Percentiles rank a stretch among this genome's conserved stretches.
Evolutionary conservation across 2,329 filamentous ascomycete species (phyloP).

Genomic region (Colletotrichum sp.): DNA sequence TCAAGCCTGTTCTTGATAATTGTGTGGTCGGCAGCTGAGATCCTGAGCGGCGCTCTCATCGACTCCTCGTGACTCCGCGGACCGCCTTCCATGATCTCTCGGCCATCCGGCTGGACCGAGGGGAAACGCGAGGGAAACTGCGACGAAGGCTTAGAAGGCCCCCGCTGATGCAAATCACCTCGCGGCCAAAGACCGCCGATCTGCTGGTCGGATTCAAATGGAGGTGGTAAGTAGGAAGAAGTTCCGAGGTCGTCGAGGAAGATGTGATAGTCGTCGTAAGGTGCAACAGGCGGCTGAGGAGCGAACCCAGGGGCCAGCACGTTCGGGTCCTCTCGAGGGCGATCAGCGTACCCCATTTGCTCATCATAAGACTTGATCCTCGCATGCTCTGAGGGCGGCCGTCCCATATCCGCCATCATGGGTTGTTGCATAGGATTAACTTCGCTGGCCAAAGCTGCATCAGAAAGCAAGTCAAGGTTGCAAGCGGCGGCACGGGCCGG

Average conservation of each 20-base stretch:
- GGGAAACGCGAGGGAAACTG: constrained; percentile 61
- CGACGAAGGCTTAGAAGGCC: constrained; percentile 52
- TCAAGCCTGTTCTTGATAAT: constrained; percentile 64
- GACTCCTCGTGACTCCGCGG: constrained; percentile 46
- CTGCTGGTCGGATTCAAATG: constrained; percentile 59
- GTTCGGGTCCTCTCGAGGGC: constrained; percentile 50
- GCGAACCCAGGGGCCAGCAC: constrained; percentile 45
- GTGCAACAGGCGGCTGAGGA: constrained; percentile 41
- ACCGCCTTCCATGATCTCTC: constrained; percentile 44
- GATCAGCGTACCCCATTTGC: constrained; percentile 52
- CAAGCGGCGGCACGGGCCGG: constrained; percentile 51
- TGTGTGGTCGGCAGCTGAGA: constrained; percentile 59
- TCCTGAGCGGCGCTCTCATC: constrained; percentile 45
- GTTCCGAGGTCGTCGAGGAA: constrained; percentile 63
- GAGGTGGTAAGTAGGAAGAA: constrained; percentile 59
- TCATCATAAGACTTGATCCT: constrained; percentile 58
- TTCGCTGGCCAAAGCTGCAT: constrained; percentile 64
- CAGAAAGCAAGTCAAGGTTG: constrained; percentile 64
- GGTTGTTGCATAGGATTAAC: constrained; percentile 54
- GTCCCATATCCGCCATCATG: constrained; percentile 51
- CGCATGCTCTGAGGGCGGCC: constrained; percentile 43
- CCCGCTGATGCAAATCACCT: constrained; percentile 41
- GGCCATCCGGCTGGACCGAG: constrained; percentile 58
- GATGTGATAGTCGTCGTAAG: constrained; percentile 63
- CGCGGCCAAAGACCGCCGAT: constrained; percentile 57